Percentiles rank a stretch among this genome's conserved stretches.
Evolutionary conservation across 2,329 filamentous ascomycete species (phyloP).

Genomic region (Trichoderma harzianum): DNA sequence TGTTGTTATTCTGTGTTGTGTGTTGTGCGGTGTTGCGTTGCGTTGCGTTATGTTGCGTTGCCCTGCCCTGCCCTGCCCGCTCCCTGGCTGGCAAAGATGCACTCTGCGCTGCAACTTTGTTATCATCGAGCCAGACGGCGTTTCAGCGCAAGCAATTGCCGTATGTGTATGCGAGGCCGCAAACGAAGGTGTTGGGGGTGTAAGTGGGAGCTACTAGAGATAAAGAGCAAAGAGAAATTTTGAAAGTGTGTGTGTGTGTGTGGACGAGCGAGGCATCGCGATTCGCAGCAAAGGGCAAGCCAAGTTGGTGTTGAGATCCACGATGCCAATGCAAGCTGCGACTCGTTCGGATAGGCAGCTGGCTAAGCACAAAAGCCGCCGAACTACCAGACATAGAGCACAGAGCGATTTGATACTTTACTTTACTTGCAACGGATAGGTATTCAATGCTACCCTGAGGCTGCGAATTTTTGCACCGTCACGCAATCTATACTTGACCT

Average conservation of each 20-base stretch:
- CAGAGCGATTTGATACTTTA: not conserved
- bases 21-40: not conserved
- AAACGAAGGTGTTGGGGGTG: not conserved
- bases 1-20: too few species aligned
- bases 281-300: not conserved
- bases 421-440: not conserved
- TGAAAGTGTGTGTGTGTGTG: not conserved
- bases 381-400: not conserved
- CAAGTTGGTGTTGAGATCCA: slow-evolving; percentile 1
- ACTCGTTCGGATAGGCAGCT: slow-evolving; percentile 1
- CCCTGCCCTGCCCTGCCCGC: not conserved
- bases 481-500: not conserved
- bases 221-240: not conserved
- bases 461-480: not conserved
- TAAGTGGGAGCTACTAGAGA: not conserved
- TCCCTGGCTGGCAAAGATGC: not conserved
- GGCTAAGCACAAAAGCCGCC: not conserved
- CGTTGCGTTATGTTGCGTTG: not conserved
- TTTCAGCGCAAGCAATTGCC: not conserved
- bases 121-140: not conserved
- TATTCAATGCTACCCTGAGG: not conserved
- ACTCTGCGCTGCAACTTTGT: slow-evolving; percentile 11
- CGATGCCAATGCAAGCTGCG: not conserved
- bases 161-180: not conserved
- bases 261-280: not conserved